Evolutionary conservation across 306 rosid genomes (phyloP).

Genomic region (Pterocarpus macrocarpus): DNA sequence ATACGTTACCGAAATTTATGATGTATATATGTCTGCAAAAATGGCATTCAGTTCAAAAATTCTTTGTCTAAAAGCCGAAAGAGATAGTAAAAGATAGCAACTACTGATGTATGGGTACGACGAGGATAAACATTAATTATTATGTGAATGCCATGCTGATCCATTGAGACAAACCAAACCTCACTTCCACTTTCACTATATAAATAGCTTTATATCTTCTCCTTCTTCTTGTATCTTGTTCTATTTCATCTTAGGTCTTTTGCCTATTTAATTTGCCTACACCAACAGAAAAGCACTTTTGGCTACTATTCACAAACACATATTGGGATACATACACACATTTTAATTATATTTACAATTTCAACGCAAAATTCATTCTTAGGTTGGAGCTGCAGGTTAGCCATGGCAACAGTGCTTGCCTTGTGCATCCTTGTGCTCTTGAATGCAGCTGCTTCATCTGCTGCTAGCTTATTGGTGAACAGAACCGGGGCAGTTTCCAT

Average conservation of each 20-base stretch:
- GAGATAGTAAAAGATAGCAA: slow-evolving; percentile 2
- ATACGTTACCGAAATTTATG: neutral
- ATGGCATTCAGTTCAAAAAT: neutral
- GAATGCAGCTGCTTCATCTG: slow-evolving; percentile 4
- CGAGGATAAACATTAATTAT: neutral
- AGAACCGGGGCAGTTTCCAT: neutral
- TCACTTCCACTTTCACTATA: neutral
- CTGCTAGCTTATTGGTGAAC: slow-evolving; percentile 16
- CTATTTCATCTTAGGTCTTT: neutral
- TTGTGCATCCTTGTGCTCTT: slow-evolving; percentile 51
- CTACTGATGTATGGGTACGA: neutral
- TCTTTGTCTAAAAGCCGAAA: neutral
- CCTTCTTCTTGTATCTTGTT: neutral
- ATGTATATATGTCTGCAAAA: neutral
- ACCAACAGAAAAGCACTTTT: neutral
- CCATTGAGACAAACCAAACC: neutral
- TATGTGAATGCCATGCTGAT: neutral
- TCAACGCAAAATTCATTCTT: neutral
- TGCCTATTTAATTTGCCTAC: too few species aligned
- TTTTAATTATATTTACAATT: neutral
- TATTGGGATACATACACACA: neutral
- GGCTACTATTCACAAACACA: neutral
- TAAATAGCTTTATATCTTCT: neutral
- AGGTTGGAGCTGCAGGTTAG: slow-evolving; percentile 16
- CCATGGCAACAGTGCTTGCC: slow-evolving; percentile 18